Evolutionary conservation across 1,284 basidiomycete genomes (phyloP), one percentile per base, ranked within the genome.

Genomic region (Amylostereum areolatum): DNA sequence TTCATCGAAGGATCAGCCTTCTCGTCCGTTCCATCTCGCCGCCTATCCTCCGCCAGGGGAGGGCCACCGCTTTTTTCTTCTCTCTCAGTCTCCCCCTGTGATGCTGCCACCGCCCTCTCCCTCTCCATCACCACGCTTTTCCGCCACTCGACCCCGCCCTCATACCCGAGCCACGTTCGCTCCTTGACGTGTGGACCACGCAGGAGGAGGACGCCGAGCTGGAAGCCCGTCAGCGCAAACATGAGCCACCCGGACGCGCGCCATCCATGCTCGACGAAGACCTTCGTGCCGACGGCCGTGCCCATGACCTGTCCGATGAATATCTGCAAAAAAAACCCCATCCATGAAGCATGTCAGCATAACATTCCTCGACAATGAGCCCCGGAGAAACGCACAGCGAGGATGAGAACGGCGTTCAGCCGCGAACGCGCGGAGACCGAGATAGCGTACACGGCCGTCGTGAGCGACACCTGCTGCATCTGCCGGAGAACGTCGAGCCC

Each of bases 211-310:
- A 75, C 52, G 35, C 68, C 24, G 4, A 76, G 44, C 49, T 70
- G 66, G 52, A 67, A 69, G 0, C 65, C 74, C 9, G 70, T 67
- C 47, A 74, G 74, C 1, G 65, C 77, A n/a, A 81, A 59, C 1
- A 73, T 73, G 33, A 77, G 62, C 3, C 66, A 73, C 1, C 73
- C 72, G 3, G 74, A 69, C 2, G 74, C 66, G 24, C 70, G 66
- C 80, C 79, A 81, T 9, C 79, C 78, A 48, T 75, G 63, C 30
- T 61, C 50, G 5, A 75, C 65, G 59, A 79, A 81, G 3, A 81
- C 64, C 48, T 71, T 68, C 2, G 76, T 74, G 35, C 79, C 73
- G 3, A 68, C 73, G 0, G 78, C 68, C 4, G 78, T 80, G 10
- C 80, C 80, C 54, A 75, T 72, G 6, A 75, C 70, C 53, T 77